Conservation (phyloP, 2,329 filamentous ascomycete species). For the Pseudogymnoascus sp. region DNA sequence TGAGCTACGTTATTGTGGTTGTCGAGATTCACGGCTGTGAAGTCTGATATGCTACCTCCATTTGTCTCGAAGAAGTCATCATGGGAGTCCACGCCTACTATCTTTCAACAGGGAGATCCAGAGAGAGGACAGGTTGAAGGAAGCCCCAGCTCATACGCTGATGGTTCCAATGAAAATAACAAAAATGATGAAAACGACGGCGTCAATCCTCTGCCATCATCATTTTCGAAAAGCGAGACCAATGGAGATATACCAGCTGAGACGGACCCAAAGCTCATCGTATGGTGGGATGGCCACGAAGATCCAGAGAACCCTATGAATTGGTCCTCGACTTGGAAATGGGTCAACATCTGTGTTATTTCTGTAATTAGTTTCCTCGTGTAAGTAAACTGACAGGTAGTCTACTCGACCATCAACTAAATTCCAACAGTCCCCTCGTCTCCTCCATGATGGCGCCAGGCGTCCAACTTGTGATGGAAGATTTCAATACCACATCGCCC, state of each 20-base stretch:
- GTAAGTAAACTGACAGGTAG: slow-evolving; percentile 15
- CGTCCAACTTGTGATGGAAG: slow-evolving; percentile 35
- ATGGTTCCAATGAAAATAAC: background rate
- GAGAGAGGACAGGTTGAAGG: background rate
- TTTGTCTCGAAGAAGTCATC: background rate
- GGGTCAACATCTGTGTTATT: slow-evolving; percentile 18
- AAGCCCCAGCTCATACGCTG: background rate
- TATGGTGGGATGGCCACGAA: slow-evolving; percentile 19
- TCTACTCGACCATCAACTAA: background rate
- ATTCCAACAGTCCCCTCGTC: slow-evolving; percentile 31
- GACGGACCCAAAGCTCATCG: slow-evolving; percentile 17
- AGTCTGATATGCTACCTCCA: background rate
- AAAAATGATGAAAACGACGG: no score
- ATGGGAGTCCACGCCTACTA: background rate
- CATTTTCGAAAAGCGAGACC: slow-evolving; percentile 23
- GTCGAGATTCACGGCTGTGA: background rate
- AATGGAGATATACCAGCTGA: slow-evolving; percentile 11
- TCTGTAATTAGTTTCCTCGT: slow-evolving; percentile 21
- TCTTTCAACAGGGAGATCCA: background rate
- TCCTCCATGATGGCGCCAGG: slow-evolving; percentile 42
- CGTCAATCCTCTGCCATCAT: background rate
- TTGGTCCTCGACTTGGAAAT: slow-evolving; percentile 20
- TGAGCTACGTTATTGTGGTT: background rate
- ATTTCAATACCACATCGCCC: slow-evolving; percentile 33
- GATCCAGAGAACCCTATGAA: slow-evolving; percentile 23